Evolutionary conservation across 2,329 filamentous ascomycete species (phyloP), one percentile per base, ranked within the genome.

Genomic region (Colletotrichum spaethianum): DNA sequence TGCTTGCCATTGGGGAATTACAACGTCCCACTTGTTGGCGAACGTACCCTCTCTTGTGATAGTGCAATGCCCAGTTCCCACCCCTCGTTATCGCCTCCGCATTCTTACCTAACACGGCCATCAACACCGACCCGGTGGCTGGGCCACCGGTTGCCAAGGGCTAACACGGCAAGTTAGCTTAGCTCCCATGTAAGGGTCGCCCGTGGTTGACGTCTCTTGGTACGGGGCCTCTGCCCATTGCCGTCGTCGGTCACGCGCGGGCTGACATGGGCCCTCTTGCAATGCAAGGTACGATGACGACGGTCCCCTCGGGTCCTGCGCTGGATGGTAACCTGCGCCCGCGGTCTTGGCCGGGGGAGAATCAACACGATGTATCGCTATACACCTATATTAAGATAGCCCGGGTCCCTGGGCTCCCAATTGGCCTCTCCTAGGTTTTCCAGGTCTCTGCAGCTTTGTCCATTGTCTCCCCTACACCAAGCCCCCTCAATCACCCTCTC

Each of bases 91-190:
- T 69, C 70, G 59, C 65, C 65, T 72, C 70, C 70, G 59, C 65
- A 60, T 69, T 60, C 70, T 72, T 64, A 60, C 70, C 70, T 42
- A 72, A 63, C 69, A 23, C 38, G 69, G 69, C 57, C 69, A 72
- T 63, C 65, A 69, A 60, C 59, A 64, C 69, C 65, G 59, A 56
- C 65, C 59, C 46, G 57, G 55, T 26, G 33, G 1, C 36, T 65
- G 65, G 53, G 59, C 59, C 59, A 69, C 69, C 44, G 53, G 31
- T 23, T 40, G 52, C 50, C 46, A 44, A 59, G 60, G 60, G 53
- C 8, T 38, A 65, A 7, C 63, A 44, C 28, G 40, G 2, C 40
- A 28, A 12, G 40, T 23, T 40, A 48, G 59, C 31, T 48, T 36
- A 46, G 28, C 28, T 16, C 40, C 33, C 26, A 9, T 26, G 26